phyloP scores from a whole-genome alignment of 108 stramenopile species.

The Nitzschia inconspicua region DNA sequence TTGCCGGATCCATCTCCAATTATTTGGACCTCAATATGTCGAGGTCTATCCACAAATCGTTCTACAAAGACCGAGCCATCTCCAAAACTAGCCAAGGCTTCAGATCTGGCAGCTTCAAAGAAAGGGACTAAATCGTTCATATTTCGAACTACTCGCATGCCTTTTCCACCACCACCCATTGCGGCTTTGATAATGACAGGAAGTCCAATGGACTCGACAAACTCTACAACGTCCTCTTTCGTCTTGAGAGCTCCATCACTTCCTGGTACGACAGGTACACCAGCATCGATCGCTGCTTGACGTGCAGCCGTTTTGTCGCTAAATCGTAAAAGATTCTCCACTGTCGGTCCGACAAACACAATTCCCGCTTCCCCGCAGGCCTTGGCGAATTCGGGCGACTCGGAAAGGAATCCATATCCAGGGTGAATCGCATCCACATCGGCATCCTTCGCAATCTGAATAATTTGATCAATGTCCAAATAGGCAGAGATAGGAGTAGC shows the following conservation, averaged over 20 bases:
- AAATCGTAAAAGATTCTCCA: slow-evolving; percentile 74
- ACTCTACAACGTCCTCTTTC: slow-evolving; percentile 42
- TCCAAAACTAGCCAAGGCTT: slow-evolving; percentile 78
- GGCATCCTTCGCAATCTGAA: slow-evolving; percentile 66
- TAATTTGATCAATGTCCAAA: slow-evolving; percentile 69
- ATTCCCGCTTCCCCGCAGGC: slow-evolving; percentile 72
- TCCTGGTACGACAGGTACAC: slow-evolving; percentile 89
- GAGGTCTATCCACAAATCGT: slow-evolving; percentile 76
- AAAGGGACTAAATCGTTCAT: slow-evolving; percentile 58
- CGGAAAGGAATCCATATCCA: slow-evolving; percentile 80
- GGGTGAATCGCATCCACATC: slow-evolving; percentile 90
- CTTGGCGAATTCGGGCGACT: slow-evolving; percentile 77
- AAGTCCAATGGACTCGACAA: slow-evolving; percentile 65
- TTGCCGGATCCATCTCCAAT: slow-evolving; percentile 92
- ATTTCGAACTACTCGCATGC: slow-evolving; percentile 83
- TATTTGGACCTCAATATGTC: slow-evolving; percentile 96
- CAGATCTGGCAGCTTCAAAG: slow-evolving; percentile 63
- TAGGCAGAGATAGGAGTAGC: slow-evolving; percentile 81
- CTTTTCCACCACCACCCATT: slow-evolving; percentile 93
- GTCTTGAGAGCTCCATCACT: slow-evolving; percentile 52
- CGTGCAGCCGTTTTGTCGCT: slow-evolving; percentile 87
- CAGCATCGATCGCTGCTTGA: slow-evolving; percentile 63
- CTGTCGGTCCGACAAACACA: slow-evolving; percentile 85
- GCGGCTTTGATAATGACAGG: slow-evolving; percentile 93
- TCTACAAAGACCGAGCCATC: slow-evolving; percentile 85